These are phyloP conservation scores for Cryptococcus deneoformans DNA, from an alignment of 1,284 basidiomycete genomes.

Conservation along the genomic window DNA sequence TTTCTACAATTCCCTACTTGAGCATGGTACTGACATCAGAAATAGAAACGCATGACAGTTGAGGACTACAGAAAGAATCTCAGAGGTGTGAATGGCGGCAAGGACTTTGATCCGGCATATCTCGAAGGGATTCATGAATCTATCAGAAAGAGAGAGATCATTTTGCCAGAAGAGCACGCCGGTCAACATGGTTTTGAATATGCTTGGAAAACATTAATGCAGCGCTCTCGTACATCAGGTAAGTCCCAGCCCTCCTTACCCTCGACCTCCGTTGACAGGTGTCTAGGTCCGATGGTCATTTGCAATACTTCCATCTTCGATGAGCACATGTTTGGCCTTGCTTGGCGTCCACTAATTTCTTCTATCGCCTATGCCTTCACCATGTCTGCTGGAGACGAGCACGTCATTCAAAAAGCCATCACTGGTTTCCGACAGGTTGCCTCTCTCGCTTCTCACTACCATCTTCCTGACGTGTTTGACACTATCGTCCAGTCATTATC, in stretches of 20 bases:
- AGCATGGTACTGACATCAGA: slow-evolving; percentile 15
- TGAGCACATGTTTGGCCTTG: slow-evolving; percentile 83
- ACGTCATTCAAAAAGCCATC: slow-evolving; percentile 91
- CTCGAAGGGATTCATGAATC: slow-evolving; percentile 86
- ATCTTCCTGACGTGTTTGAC: slow-evolving; percentile 93
- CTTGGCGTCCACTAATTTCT: slow-evolving; percentile 90
- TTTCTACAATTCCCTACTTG: too few relatives aligned
- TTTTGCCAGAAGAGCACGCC: slow-evolving; percentile 97
- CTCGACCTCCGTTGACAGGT: neutral
- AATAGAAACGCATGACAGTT: slow-evolving; percentile 89
- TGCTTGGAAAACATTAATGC: slow-evolving; percentile 90
- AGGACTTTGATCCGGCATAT: slow-evolving; percentile 81
- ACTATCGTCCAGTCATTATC: slow-evolving; percentile 91
- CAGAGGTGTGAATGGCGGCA: slow-evolving; percentile 84
- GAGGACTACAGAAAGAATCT: slow-evolving; percentile 94
- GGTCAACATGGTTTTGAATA: slow-evolving; percentile 98
- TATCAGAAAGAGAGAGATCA: slow-evolving; percentile 90
- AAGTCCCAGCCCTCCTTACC: slow-evolving; percentile 17
- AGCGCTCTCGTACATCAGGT: slow-evolving; percentile 78
- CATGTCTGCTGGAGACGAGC: slow-evolving; percentile 86
- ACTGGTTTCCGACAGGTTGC: slow-evolving; percentile 96
- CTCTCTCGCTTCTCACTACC: slow-evolving; percentile 83
- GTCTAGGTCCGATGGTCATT: slow-evolving; percentile 67
- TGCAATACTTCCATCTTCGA: slow-evolving; percentile 82
- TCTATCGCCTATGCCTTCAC: slow-evolving; percentile 92